Evolutionary conservation across 169 alveolate species (phyloP).

Genomic region (Theileria parva): DNA sequence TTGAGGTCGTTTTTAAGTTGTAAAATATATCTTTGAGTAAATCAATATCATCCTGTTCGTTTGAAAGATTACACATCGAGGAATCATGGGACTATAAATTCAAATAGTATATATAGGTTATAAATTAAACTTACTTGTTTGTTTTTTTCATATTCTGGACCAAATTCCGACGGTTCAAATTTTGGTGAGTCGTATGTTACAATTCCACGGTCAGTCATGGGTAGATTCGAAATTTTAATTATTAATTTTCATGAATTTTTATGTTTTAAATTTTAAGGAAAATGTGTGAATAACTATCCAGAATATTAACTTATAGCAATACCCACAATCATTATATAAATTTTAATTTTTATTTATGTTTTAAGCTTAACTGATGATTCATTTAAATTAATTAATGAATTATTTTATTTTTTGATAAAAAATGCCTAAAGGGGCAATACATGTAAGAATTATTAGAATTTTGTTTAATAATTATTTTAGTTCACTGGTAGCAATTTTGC

Average conservation of each 20-base stretch:
- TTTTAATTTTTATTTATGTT: background rate
- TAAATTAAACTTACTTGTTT: background rate
- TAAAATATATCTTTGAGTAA: constrained; percentile 47
- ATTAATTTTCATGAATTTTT: background rate
- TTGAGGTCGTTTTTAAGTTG: constrained; percentile 28
- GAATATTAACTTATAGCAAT: background rate
- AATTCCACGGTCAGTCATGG: background rate
- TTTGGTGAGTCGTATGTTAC: background rate
- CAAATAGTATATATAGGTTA: background rate
- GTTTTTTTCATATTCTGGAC: background rate
- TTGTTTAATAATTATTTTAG: constrained; percentile 2
- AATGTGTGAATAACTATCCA: background rate
- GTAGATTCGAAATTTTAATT: background rate
- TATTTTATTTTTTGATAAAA: constrained; percentile 3
- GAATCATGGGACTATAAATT: background rate
- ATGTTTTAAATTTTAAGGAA: background rate
- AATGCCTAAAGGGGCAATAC: constrained; percentile 70
- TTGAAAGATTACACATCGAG: background rate
- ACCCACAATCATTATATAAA: background rate
- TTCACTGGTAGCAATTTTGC: constrained; percentile 67
- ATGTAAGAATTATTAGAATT: constrained; percentile 29
- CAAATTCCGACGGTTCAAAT: background rate
- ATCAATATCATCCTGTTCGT: constrained; percentile 10
- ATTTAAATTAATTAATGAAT: background rate
- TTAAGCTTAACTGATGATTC: background rate